Percentiles rank a stretch among this genome's conserved stretches.
phyloP scores from a whole-genome alignment of 495 filamentous ascomycete genomes.

The Sordaria brevicollis region DNA sequence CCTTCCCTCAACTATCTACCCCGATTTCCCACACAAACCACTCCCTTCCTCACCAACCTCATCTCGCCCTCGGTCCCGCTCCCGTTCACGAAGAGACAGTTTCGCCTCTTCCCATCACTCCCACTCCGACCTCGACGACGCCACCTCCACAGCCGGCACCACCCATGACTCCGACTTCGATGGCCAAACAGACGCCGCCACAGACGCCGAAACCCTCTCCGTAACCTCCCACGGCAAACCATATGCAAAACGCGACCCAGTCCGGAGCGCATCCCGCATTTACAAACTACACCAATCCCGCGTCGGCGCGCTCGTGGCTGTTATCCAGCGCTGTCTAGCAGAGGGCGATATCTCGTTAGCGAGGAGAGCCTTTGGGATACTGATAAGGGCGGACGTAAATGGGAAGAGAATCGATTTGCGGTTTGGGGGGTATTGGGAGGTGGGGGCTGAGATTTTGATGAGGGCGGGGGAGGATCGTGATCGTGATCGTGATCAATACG shows the following conservation, averaged over 20 bases:
- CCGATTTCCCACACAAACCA: constrained; percentile 33
- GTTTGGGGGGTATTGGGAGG: constrained; percentile 25
- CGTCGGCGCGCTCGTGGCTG: constrained; percentile 20
- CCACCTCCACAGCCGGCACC: background rate
- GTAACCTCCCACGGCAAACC: background rate
- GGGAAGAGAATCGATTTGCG: constrained; percentile 27
- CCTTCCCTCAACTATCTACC: constrained; percentile 24
- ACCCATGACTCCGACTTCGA: background rate
- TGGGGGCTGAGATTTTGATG: constrained; percentile 34
- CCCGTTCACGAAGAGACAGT: background rate
- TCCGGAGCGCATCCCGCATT: background rate
- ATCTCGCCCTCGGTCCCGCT: background rate
- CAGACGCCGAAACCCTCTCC: background rate
- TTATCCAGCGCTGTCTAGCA: constrained; percentile 26
- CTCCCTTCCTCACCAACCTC: constrained; percentile 3
- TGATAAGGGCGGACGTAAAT: constrained; percentile 18
- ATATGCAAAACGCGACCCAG: background rate
- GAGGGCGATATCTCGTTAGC: constrained; percentile 29
- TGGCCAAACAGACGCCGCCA: background rate
- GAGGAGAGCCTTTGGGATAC: constrained; percentile 27
- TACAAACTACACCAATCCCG: constrained; percentile 10
- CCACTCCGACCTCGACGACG: background rate
- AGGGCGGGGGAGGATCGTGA: constrained; percentile 21
- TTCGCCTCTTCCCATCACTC: background rate
- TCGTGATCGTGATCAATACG: background rate